phyloP scores from a whole-genome alignment of 2,329 filamentous ascomycete genomes.

The Penicillium glabrum region DNA sequence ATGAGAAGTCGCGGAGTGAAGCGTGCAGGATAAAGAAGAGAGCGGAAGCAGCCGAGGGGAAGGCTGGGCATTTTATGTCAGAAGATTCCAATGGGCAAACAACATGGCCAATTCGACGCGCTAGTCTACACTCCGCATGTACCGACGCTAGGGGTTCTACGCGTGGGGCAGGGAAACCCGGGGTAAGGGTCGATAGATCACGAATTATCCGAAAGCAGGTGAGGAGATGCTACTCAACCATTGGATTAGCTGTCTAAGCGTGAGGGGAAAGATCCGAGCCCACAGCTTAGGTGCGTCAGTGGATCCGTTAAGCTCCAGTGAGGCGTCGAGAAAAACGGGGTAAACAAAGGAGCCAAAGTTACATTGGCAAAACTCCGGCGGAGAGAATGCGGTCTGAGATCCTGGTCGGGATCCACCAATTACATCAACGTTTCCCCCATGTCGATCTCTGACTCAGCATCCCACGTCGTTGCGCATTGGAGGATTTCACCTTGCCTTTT shows the following conservation, averaged over 20 bases:
- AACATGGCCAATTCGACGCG: slow-evolving; percentile 5
- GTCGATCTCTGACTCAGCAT: slow-evolving; percentile 1
- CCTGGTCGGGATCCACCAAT: neutral
- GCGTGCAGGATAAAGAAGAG: slow-evolving; percentile 29
- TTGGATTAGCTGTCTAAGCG: slow-evolving; percentile 4
- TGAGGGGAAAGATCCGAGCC: slow-evolving; percentile 19
- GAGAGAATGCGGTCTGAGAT: slow-evolving; percentile 12
- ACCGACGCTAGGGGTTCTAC: slow-evolving; percentile 22
- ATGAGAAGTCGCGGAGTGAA: slow-evolving; percentile 29
- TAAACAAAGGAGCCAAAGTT: slow-evolving; percentile 14
- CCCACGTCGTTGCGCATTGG: neutral
- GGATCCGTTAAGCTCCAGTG: neutral
- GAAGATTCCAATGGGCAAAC: slow-evolving; percentile 12
- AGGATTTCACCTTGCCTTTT: neutral
- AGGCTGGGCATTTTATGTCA: slow-evolving; percentile 23
- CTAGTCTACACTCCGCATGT: slow-evolving; percentile 17
- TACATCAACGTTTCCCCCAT: neutral
- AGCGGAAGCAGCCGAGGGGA: slow-evolving; percentile 26
- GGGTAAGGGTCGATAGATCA: slow-evolving; percentile 18
- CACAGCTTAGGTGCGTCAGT: neutral
- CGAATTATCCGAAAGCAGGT: slow-evolving; percentile 25
- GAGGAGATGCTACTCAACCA: slow-evolving; percentile 5
- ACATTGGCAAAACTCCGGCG: slow-evolving; percentile 29
- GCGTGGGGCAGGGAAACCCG: slow-evolving; percentile 18
- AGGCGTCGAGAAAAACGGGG: neutral